Evolutionary conservation across 2,329 filamentous ascomycete genomes (phyloP), one percentile per base, ranked within the genome.

Genomic region (Ambrosiella beaveri): DNA sequence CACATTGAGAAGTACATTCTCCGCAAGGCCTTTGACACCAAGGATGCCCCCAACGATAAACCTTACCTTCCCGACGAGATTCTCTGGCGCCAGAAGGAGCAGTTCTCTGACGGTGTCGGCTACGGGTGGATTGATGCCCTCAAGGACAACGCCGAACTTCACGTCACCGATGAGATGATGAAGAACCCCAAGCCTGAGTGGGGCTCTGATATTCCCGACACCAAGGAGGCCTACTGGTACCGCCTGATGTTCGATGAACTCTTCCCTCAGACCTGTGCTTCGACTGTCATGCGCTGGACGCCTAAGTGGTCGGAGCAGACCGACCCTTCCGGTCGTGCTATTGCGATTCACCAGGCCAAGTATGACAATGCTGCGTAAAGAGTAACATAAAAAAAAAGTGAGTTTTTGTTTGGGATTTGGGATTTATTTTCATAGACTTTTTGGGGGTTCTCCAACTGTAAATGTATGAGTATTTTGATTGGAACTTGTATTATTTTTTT

Each of bases 191-290:
- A 95, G 79, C 81, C 88, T 11, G 88, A 96, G 71, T 98, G 94
- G 94, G 91, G 89, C 55, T 73, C 74, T 66, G 94, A 98, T 68
- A 81, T 95, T 62, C 94, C 93, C 8, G 90, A 96, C 68, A 90
- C 85, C 67, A 98, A 98, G 80, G 93, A 98, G 74, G 93, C 89
- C 73, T 94, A 95, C 78, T 98, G 93, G 93, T 98, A 98, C 75
- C 85, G 93, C 66, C 79, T 75, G 70, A 97, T 98, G 91, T 98
- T 97, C 69, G 93, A 98, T 71, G 91, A 98, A 78, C 91, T 94
- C 73, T 98, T 97, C 80, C 93, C 93, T 52, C 79, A 84, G 59
- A 84, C 84, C 67, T 97, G 91, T 69, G 94, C 93, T 7, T 84
- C 81, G 61, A 98, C 93, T 7, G 93, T 98, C 57, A 86, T 88